A percentile compares a stretch with the other conserved stretches of the same genome.
Evolutionary conservation across 768 basidiomycete genomes (phyloP).

Genomic region (Naganishia friedmannii): DNA sequence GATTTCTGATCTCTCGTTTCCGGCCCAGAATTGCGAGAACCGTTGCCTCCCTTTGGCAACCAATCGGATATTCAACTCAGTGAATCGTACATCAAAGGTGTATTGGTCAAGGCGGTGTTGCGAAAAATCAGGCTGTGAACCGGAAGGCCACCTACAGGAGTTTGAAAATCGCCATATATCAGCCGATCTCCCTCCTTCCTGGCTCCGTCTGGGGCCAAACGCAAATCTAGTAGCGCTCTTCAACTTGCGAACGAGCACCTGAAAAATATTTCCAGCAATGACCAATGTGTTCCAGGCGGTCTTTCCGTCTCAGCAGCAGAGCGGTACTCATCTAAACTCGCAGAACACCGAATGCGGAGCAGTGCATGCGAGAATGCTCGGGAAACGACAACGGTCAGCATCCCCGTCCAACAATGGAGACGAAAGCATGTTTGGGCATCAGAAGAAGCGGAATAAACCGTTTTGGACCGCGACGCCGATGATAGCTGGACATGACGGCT

Average conservation of each 20-base stretch:
- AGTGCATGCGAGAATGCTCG: conserved; percentile 13
- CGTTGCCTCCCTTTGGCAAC: background rate
- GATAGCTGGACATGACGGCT: background rate
- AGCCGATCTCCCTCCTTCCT: background rate
- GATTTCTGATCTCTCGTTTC: background rate
- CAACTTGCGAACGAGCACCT: too few relatives aligned
- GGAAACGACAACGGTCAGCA: conserved; percentile 9
- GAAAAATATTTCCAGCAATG: background rate
- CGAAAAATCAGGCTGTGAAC: background rate
- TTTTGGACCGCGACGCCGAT: conserved; percentile 6
- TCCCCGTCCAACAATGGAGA: background rate
- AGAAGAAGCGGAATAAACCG: conserved; percentile 5
- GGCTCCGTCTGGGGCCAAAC: background rate
- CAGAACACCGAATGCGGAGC: background rate
- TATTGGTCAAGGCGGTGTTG: background rate
- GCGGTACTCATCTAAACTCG: background rate
- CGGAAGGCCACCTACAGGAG: background rate
- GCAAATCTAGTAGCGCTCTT: too few relatives aligned
- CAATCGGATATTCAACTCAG: background rate
- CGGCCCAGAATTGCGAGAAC: background rate
- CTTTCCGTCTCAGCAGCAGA: conserved; percentile 11
- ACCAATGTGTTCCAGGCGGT: conserved; percentile 16
- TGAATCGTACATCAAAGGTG: background rate
- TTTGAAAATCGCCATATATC: background rate
- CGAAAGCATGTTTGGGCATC: conserved; percentile 5